phyloP scores from a whole-genome alignment of 768 basidiomycete species.

The Russula brevipes region DNA sequence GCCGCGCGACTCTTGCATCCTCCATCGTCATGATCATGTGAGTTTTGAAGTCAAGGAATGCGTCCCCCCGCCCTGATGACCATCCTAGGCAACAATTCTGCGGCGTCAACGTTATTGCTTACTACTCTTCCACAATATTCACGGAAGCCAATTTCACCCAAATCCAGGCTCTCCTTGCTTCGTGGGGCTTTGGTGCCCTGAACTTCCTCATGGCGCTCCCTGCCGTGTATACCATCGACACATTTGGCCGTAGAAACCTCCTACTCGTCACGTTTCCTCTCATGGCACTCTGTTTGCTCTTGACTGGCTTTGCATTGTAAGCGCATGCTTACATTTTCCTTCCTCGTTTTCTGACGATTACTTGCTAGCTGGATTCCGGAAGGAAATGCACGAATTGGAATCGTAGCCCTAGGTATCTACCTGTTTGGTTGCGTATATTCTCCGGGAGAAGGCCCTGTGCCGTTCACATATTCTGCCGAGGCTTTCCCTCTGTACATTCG shows the following conservation, averaged over 20 bases:
- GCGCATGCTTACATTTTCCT: not conserved
- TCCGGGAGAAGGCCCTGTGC: conserved; percentile 86
- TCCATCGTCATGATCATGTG: conserved; percentile 63
- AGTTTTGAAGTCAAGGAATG: not conserved
- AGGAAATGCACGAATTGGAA: conserved; percentile 40
- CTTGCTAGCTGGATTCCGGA: conserved; percentile 39
- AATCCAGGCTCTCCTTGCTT: conserved; percentile 52
- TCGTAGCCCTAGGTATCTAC: conserved; percentile 52
- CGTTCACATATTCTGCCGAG: conserved; percentile 88
- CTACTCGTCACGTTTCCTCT: conserved; percentile 50
- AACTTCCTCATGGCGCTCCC: conserved; percentile 43
- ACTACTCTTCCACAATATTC: conserved; percentile 80
- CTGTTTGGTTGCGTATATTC: conserved; percentile 67
- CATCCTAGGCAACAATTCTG: conserved; percentile 66
- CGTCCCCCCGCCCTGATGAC: not conserved
- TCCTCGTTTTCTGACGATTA: not conserved
- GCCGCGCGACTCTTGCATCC: conserved; percentile 57
- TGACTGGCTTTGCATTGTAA: conserved; percentile 46
- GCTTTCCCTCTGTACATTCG: conserved; percentile 82
- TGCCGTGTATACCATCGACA: conserved; percentile 52
- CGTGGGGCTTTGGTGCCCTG: conserved; percentile 52
- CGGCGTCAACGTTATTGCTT: conserved; percentile 75
- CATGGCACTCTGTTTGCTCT: conserved; percentile 47
- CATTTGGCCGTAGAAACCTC: conserved; percentile 58
- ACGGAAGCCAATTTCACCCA: conserved; percentile 48